Base-by-base conservation (phyloP, 1,139 yeast species). In the Taphrina communis region DNA sequence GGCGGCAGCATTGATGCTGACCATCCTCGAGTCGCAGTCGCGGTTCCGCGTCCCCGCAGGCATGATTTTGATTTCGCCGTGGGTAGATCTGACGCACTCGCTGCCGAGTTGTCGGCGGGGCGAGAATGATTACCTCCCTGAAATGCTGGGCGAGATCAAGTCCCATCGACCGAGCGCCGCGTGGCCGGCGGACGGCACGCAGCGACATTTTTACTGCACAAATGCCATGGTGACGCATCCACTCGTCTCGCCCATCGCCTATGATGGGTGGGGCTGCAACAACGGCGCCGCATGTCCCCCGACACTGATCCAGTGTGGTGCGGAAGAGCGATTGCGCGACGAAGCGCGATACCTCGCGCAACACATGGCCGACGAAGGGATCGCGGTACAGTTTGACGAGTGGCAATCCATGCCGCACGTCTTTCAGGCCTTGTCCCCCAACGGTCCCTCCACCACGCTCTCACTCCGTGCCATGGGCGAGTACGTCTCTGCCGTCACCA, bases 1-100 rank as follows among this genome's bases (percentile, higher is more conserved):
- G 72, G 76, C 73, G 75, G 77, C 71, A 60, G 80, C 80, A 25
- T 80, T 78, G 71, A 48, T 55, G 63, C 21, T 55, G n/a, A 38
- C 51, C n/a, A n/a, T 65, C n/a, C 8, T 57, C 41, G 66, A 59
- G 41, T 42, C 46, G 11, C 51, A 61, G 39, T 71, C 73, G 2
- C 65, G 65, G 6, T 58, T 14, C 31, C 19, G 9, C 12, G 42
- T 58, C 1, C 73, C 73, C 1, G 72, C 70, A 12, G 73, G 73
- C 14, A 39, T 55, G 35, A 50, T 72, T 42, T 55, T 62, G 19
- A 56, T 72, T 14, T 71, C 73, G 11, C 73, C 73, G 1, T 72
- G 69, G 70, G 70, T 70, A 41, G 73, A 72, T 51, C 66, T 68
- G 69, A 66, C 72, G 11, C 71, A 72, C 35, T 59, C 70, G 38